Evolutionary conservation across 2,329 filamentous ascomycete genomes (phyloP).

Genomic region (Fusarium nisikadoi): DNA sequence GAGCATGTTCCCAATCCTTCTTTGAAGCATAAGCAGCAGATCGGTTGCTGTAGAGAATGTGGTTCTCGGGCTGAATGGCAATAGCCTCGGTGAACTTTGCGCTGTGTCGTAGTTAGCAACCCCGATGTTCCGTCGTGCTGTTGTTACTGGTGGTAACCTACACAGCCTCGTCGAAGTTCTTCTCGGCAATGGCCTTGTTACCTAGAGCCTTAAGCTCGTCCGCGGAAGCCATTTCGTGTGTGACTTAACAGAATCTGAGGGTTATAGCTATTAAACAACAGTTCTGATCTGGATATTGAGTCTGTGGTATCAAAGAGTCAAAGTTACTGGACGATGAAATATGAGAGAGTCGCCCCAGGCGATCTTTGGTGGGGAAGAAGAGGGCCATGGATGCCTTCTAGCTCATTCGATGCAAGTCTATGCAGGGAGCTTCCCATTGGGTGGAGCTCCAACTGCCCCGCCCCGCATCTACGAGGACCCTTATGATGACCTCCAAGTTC

Average conservation of each 20-base stretch:
- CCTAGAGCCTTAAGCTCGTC: constrained; percentile 94
- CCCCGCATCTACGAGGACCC: constrained; percentile 34
- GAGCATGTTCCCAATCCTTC: constrained; percentile 84
- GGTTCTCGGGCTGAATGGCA: constrained; percentile 85
- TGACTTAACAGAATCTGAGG: constrained; percentile 17
- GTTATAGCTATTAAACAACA: constrained; percentile 7
- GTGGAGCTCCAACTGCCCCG: constrained; percentile 11
- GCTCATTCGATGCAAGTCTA: constrained; percentile 55
- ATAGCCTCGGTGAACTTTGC: constrained; percentile 96
- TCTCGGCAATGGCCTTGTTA: constrained; percentile 98
- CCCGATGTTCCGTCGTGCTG: not conserved
- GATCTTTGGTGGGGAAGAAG: constrained; percentile 47
- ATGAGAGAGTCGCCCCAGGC: constrained; percentile 33
- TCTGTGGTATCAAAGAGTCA: constrained; percentile 32
- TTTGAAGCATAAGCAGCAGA: constrained; percentile 90
- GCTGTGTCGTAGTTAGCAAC: constrained; percentile 58
- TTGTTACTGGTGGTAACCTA: constrained; percentile 61
- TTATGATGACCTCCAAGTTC: constrained; percentile 5
- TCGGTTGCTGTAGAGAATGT: constrained; percentile 98
- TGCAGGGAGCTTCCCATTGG: constrained; percentile 47
- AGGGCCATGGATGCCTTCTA: constrained; percentile 52
- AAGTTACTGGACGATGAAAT: constrained; percentile 34
- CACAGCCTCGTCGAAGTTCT: constrained; percentile 97
- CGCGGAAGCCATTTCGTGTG: constrained; percentile 64
- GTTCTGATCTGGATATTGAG: constrained; percentile 10